Evolutionary conservation across 257 asterid species (phyloP), one percentile per base, ranked within the genome.

Genomic region (Scutellaria galericulata): DNA sequence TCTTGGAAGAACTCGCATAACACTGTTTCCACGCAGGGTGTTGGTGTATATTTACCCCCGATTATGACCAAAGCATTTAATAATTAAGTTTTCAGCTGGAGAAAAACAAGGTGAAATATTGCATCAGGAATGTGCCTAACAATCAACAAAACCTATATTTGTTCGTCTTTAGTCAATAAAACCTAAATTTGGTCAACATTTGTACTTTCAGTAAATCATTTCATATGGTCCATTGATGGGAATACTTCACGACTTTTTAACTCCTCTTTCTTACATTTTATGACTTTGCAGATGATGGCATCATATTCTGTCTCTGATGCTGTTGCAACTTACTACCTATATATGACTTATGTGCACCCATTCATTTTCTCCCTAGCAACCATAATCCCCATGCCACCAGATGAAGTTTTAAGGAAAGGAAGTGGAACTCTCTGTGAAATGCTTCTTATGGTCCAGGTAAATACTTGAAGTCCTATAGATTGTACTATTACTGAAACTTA

Each of bases 271-370:
- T 11, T 42, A 37, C 72, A 22, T 78, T 80, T 73, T 69, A 50
- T 88, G 77, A 52, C 74, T 71, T 82, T 80, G 82, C 92, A 94
- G 99, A 94, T 89, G 98, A 91, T 94, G 98, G 98, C 99, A 74
- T 94, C 99, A n/a, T 94, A 94, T 84, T 94, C 99, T 45, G 99
- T 94, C 77, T 94, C 98, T 75, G 98, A 94, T 83, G 99, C 99
- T 87, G 99, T 94, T 76, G 78, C 99, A 71, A 94, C 99, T 62
- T 94, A 94, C 81, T 94, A 89, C 84, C 90, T 94, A 80, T 94
- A 94, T 78, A 91, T 94, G 98, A 91, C 97, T 55, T 94, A 94
- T 61, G 97, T 94, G 65, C 99, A 94, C 83, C 98, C 99, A 50
- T 94, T 94, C 83, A 94, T 94, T 77, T 94, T 94, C 86, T 94